phyloP scores from a whole-genome alignment of 176 grass and related monocot genomes.

The Sorghum bicolor region Sorghum_bicolor_NCBIv3 NC_012871.2:60015001-60015500 shows the following conservation, averaged over 20 bases:
- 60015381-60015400: neutral
- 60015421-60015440: neutral
- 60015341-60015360: neutral
- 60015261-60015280: neutral
- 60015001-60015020: slow-evolving; percentile 7
- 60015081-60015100: slow-evolving; percentile 25
- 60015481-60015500: neutral
- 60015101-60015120: slow-evolving; percentile 24
- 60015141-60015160: slow-evolving; percentile 40
- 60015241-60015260: neutral
- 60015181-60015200: slow-evolving; percentile 33
- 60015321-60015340: neutral
- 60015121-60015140: slow-evolving; percentile 52
- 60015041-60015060: slow-evolving; percentile 35
- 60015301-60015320: neutral
- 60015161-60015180: slow-evolving; percentile 56
- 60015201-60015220: slow-evolving; percentile 33
- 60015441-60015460: neutral
- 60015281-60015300: neutral
- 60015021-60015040: slow-evolving; percentile 36
- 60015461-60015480: neutral
- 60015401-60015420: neutral
- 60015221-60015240: neutral
- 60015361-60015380: neutral
- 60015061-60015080: slow-evolving; percentile 35